These are phyloP conservation scores for Allantophomopsis cytisporea DNA, from an alignment of 2,329 filamentous ascomycete genomes.

Conservation along the genomic window DNA sequence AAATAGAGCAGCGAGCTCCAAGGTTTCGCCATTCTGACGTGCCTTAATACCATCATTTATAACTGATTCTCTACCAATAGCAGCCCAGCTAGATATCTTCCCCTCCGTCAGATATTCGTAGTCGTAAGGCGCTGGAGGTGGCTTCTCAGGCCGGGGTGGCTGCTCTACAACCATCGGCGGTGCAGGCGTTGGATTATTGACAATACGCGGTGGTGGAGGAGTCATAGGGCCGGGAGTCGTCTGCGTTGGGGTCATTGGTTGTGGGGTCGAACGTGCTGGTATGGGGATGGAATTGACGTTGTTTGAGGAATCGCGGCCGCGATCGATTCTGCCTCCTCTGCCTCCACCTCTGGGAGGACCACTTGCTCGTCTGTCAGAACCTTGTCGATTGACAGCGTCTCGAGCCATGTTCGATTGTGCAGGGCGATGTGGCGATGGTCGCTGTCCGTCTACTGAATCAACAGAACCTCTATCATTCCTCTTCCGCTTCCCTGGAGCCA, in stretches of 20 bases:
- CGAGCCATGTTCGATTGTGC: constrained; percentile 37
- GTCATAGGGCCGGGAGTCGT: constrained; percentile 19
- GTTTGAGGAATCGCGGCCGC: constrained; percentile 10
- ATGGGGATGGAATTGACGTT: constrained; percentile 8
- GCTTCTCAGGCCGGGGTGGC: constrained; percentile 14
- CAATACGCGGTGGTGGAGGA: constrained; percentile 14
- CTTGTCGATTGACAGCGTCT: constrained; percentile 31
- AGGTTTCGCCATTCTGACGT: constrained; percentile 51
- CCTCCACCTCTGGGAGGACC: constrained; percentile 27
- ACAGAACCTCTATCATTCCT: constrained; percentile 18
- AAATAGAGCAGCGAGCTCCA: constrained; percentile 58
- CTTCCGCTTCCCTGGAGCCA: constrained; percentile 20
- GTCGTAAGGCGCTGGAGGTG: constrained; percentile 32
- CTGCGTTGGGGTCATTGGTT: constrained; percentile 11
- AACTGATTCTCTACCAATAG: constrained; percentile 51
- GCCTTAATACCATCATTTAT: constrained; percentile 51
- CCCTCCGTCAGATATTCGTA: constrained; percentile 68
- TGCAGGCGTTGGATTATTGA: constrained; percentile 12
- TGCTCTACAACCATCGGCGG: constrained; percentile 1
- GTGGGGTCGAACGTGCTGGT: too few species aligned
- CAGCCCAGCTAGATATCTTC: constrained; percentile 52
- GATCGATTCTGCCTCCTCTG: constrained; percentile 12
- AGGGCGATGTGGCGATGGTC: constrained; percentile 50
- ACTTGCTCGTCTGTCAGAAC: constrained; percentile 29
- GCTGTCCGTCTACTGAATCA: constrained; percentile 28